Percentiles rank a stretch among this genome's conserved stretches.
Evolutionary conservation across 2,329 filamentous ascomycete species (phyloP).

Genomic region (Pseudopyrenochaeta lycopersici): DNA sequence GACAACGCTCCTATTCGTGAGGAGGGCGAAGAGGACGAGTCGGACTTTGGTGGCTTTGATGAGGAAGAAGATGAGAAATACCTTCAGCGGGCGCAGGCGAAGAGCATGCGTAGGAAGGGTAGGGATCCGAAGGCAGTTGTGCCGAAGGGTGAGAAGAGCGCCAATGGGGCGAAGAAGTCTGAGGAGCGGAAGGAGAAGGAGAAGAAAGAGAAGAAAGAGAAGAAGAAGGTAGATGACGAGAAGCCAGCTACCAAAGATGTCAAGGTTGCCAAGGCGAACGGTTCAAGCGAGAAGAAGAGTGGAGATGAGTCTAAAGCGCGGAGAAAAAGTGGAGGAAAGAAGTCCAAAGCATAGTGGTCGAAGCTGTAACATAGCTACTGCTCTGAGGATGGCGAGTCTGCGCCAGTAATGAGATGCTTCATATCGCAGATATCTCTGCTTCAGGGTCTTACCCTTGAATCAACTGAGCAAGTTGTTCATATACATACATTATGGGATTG

Average conservation of each 20-base stretch:
- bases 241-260: slow-evolving; percentile 18
- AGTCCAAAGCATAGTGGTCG: slow-evolving; percentile 20
- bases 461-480: too few relatives aligned
- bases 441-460: too few relatives aligned
- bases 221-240: slow-evolving; percentile 14
- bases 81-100: slow-evolving; percentile 57
- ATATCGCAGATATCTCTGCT: too few relatives aligned
- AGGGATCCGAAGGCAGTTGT: slow-evolving; percentile 54
- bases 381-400: too few relatives aligned
- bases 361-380: too few relatives aligned
- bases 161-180: neutral
- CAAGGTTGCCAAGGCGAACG: slow-evolving; percentile 11
- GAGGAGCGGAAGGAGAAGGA: neutral
- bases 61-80: slow-evolving; percentile 60
- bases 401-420: too few relatives aligned
- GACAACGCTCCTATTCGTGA: slow-evolving; percentile 75
- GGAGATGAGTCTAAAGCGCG: slow-evolving; percentile 16
- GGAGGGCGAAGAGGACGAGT: slow-evolving; percentile 46
- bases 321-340: slow-evolving; percentile 32
- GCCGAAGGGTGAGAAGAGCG: slow-evolving; percentile 25
- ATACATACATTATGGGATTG: too few relatives aligned
- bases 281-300: slow-evolving; percentile 14
- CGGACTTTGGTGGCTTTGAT: slow-evolving; percentile 60
- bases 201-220: slow-evolving; percentile 1
- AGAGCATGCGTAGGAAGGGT: slow-evolving; percentile 56